Evolutionary conservation across 1,284 basidiomycete genomes (phyloP).

Genomic region (Ganoderma multipileum): DNA sequence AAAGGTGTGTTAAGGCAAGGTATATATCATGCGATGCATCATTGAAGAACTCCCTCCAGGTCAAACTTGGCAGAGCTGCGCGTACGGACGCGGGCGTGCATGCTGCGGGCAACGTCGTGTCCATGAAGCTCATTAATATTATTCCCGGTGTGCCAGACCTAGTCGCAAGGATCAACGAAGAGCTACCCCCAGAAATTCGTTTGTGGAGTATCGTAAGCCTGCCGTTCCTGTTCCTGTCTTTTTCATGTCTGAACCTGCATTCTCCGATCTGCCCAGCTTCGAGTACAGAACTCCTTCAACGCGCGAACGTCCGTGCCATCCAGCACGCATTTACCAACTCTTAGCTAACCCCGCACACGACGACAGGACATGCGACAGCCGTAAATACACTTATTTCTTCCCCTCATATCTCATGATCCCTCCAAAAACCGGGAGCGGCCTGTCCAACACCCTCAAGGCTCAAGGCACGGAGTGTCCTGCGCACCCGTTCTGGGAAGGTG

Average conservation of each 20-base stretch:
- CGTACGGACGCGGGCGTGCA: constrained; percentile 98
- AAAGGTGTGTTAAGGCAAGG: constrained; percentile 61
- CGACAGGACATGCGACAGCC: constrained; percentile 85
- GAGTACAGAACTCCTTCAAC: constrained; percentile 93
- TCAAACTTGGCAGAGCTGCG: constrained; percentile 88
- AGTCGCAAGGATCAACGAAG: constrained; percentile 81
- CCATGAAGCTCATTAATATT: constrained; percentile 87
- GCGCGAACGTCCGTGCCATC: constrained; percentile 75
- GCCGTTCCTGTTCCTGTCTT: background rate
- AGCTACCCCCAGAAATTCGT: constrained; percentile 91
- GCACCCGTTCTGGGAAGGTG: constrained; percentile 55
- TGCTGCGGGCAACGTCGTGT: constrained; percentile 94
- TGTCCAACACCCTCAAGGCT: constrained; percentile 56
- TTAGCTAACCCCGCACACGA: constrained; percentile 19
- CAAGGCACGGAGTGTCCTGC: constrained; percentile 27
- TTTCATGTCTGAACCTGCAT: background rate
- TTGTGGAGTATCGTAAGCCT: constrained; percentile 85
- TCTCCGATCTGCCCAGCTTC: constrained; percentile 48
- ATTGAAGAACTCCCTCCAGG: constrained; percentile 48
- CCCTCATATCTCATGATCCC: constrained; percentile 95
- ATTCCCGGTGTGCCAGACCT: constrained; percentile 79
- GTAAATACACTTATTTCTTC: constrained; percentile 97
- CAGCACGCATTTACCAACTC: constrained; percentile 10
- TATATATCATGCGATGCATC: background rate
- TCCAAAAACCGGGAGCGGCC: constrained; percentile 79